Base-by-base conservation (phyloP, 2,329 filamentous ascomycete species). In the Coccinonectria pachysandricola region DNA sequence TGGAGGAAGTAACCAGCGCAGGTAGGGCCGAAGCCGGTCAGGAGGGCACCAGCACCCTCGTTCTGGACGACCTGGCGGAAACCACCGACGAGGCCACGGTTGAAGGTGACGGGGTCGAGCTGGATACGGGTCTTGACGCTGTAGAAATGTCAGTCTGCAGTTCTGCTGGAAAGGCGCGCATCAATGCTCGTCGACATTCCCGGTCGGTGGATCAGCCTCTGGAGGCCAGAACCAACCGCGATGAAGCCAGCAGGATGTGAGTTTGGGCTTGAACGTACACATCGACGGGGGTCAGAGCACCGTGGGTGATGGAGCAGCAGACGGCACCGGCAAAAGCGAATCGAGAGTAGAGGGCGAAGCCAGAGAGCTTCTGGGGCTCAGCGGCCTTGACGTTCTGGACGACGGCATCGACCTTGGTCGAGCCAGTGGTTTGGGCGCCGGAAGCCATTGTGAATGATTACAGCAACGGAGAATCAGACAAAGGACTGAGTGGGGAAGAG, bases 221-320 rank as follows among this genome's bases (percentile, higher is more conserved):
- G n/a, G n/a, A n/a, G n/a, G n/a, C n/a, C n/a, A n/a, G n/a, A n/a
- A n/a, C n/a, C n/a, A n/a, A n/a, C n/a, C n/a, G n/a, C n/a, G n/a
- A n/a, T n/a, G n/a, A n/a, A n/a, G n/a, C n/a, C n/a, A n/a, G n/a
- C n/a, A n/a, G n/a, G n/a, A n/a, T n/a, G n/a, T n/a, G n/a, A n/a
- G n/a, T n/a, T n/a, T 19, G 17, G 10, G 17, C 7, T 19, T 7
- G 17, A 10, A 83, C 88, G 64, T 91, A 96, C 88, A 98, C 91
- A 82, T 98, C 91, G 62, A 98, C 86, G 56, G 91, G 91, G 48
- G 91, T 98, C 52, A 96, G 78, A 54, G 73, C 81, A 63, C 88
- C 91, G 75, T 98, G 91, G 56, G 91, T 98, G 66, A 96, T 68
- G 50, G 87, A 91, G 66, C 91, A 98, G 79, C 91, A 95, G 71